Evolutionary conservation across 2,329 filamentous ascomycete genomes (phyloP).

Genomic region (Fusarium brevicatenulatum): DNA sequence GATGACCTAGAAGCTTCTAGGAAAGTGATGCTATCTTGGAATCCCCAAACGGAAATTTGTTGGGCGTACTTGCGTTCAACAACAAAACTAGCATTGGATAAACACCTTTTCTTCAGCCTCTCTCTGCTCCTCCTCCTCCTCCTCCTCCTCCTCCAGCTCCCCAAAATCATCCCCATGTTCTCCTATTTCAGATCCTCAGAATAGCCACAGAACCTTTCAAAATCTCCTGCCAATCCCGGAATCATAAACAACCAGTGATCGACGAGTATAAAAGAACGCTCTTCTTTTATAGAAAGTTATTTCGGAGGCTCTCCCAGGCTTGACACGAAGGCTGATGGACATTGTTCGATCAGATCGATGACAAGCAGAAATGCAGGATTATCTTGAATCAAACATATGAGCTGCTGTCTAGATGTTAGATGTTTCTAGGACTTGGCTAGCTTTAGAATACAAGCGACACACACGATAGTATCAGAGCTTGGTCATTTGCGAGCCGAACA

Average conservation of each 20-base stretch:
- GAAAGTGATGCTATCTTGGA: neutral
- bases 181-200: neutral
- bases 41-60: neutral
- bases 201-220: neutral
- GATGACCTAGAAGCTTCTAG: neutral
- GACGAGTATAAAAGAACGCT: neutral
- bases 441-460: too few species aligned
- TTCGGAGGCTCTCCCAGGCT: neutral
- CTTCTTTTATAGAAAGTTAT: neutral
- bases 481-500: too few species aligned
- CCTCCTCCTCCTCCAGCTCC: neutral
- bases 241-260: fast-evolving
- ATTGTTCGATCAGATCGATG: neutral
- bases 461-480: too few species aligned
- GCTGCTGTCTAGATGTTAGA: too few species aligned
- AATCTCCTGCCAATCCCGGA: fast-evolving
- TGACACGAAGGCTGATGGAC: neutral
- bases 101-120: neutral
- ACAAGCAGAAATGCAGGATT: neutral
- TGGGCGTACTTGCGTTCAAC: neutral
- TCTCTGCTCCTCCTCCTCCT: neutral
- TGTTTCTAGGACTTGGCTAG: too few species aligned
- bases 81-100: neutral
- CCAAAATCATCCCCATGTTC: fast-evolving
- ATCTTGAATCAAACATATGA: too few species aligned